A percentile compares a stretch with the other conserved stretches of the same genome.
Evolutionary conservation across 495 filamentous ascomycete species (phyloP).

Genomic region (Corynascus novoguineensis): DNA sequence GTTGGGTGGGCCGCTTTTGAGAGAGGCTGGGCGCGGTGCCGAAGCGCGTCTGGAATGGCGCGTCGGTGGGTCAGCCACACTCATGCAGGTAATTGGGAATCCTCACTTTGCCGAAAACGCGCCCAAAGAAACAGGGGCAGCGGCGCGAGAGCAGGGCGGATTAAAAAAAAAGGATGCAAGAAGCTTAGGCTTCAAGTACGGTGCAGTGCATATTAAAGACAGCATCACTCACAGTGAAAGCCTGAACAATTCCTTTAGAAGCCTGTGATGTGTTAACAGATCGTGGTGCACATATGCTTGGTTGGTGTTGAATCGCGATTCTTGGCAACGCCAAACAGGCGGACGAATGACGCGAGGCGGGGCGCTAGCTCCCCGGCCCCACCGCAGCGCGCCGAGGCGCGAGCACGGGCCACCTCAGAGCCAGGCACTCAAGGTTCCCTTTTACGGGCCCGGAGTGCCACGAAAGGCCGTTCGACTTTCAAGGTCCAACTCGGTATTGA

Average conservation of each 20-base stretch:
- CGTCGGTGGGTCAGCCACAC: conserved; percentile 27
- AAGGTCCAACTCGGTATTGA: neutral
- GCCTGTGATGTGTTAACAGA: neutral
- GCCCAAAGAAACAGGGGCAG: neutral
- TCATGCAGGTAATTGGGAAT: neutral
- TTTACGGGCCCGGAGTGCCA: conserved; percentile 1
- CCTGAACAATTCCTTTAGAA: neutral
- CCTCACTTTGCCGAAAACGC: neutral
- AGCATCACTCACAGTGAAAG: neutral
- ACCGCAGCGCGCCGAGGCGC: conserved; percentile 5
- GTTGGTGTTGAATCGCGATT: conserved; percentile 7
- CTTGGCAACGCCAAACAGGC: conserved; percentile 7
- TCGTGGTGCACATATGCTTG: neutral
- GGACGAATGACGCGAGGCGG: conserved; percentile 7
- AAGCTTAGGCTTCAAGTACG: neutral
- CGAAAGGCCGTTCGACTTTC: neutral
- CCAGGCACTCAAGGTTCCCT: neutral
- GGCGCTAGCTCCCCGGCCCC: neutral
- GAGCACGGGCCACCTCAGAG: conserved; percentile 6
- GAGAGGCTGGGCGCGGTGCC: conserved; percentile 33
- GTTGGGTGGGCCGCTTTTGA: conserved; percentile 23
- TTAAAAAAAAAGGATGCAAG: neutral
- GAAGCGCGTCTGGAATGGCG: conserved; percentile 28
- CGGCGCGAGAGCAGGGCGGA: neutral
- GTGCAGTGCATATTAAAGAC: neutral